These are phyloP conservation scores for Yamadazyma songkhlaensis DNA, from an alignment of 1,139 yeast species.

Conservation along the genomic window DNA sequence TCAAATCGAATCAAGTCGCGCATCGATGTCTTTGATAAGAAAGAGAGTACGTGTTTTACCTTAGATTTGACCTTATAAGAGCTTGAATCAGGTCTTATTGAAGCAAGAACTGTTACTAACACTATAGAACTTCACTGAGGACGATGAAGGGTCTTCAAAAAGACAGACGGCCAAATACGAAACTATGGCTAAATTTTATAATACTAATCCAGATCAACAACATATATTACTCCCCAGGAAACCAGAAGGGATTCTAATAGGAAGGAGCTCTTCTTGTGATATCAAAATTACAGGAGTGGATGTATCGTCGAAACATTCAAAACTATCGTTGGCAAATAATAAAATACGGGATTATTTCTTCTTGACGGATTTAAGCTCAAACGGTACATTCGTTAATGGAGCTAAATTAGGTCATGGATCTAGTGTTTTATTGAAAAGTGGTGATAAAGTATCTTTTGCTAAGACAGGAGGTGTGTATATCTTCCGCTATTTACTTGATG, in stretches of 20 bases:
- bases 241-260: slow-evolving; percentile 40
- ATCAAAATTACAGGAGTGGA: slow-evolving; percentile 54
- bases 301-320: slow-evolving; percentile 67
- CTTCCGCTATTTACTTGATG: slow-evolving; percentile 42
- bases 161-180: slow-evolving; percentile 20
- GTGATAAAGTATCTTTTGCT: slow-evolving; percentile 65
- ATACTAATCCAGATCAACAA: slow-evolving; percentile 25
- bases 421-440: slow-evolving; percentile 51
- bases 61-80: background rate
- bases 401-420: slow-evolving; percentile 49
- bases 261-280: slow-evolving; percentile 65
- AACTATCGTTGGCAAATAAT: slow-evolving; percentile 37
- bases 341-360: slow-evolving; percentile 40
- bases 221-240: slow-evolving; percentile 36
- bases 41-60: slow-evolving; percentile 34
- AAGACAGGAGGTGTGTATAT: slow-evolving; percentile 54
- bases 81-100: background rate
- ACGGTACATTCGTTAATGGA: slow-evolving; percentile 68
- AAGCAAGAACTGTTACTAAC: background rate
- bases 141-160: slow-evolving; percentile 10
- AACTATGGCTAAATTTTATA: slow-evolving; percentile 32
- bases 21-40: slow-evolving; percentile 33
- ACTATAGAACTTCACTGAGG: background rate
- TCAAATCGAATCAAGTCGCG: slow-evolving; percentile 1
- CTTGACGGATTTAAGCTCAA: slow-evolving; percentile 59